Base-by-base conservation (phyloP, 148 eudicot species). In the Fallopia convolvulus region DNA sequence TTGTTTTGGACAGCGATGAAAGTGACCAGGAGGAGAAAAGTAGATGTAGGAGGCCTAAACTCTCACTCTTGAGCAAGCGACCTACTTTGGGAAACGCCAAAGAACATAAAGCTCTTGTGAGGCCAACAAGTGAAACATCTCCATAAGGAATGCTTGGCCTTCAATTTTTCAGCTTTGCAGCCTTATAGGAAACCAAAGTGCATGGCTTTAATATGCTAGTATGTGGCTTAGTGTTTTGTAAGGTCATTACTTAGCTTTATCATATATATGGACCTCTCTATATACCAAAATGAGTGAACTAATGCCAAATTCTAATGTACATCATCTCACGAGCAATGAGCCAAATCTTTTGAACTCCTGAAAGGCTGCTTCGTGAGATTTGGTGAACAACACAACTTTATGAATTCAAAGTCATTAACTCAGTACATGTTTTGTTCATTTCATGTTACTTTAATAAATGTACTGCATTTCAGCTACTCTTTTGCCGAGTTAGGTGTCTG, bases 1-100 rank as follows among this genome's bases (percentile, higher is more conserved):
- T 87, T 66, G 89, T 87, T 63, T 74, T 84, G 77, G 90, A 87
- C 77, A 87, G 90, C 76, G 90, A 87, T 72, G 86, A 87, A 46
- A 87, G 90, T 74, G 87, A 87, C 12, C 86, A 87, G 65, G 90
- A 85, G 65, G 80, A 30, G 46, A 80, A 30, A 36, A 20, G 18
- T 3, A 52, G 39, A 14, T 26, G 55, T 55, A 46, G 23, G 70
- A 87, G 80, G 72, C 78, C 86, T 21, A 87, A 82, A 70, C 75
- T 81, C 55, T 83, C 77, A 68, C 77, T 84, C 63, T 76, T 74
- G 21, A 63, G 79, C 44, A 85, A 76, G 77, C 81, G 87, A 48
- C 61, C 83, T 74, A 36, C 72, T 15, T 32, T 7, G 72, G 40
- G 70, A 15, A 65, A 30, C 70, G 32, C 39, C 70, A 65, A 65